phyloP scores from a whole-genome alignment of 1,284 basidiomycete species.

The Rhodotorula glutinis region DNA sequence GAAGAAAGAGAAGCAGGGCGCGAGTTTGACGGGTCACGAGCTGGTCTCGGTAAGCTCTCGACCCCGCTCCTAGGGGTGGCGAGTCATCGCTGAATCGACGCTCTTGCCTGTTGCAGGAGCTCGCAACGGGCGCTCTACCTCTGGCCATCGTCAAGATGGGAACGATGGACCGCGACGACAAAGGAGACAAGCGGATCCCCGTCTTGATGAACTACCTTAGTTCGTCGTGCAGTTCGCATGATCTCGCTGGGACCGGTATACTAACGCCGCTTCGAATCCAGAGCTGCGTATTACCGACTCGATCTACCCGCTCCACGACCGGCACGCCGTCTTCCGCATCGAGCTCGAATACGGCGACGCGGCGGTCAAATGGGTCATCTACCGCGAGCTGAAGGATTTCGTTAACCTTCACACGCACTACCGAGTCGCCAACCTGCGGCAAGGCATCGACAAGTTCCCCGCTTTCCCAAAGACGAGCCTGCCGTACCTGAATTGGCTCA shows the following conservation, averaged over 20 bases:
- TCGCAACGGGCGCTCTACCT: constrained; percentile 35
- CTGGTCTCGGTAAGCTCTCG: constrained; percentile 32
- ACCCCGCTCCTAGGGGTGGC: too few relatives aligned
- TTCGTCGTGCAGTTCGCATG: too few relatives aligned
- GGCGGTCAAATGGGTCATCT: constrained; percentile 86
- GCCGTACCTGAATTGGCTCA: constrained; percentile 76
- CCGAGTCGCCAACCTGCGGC: constrained; percentile 65
- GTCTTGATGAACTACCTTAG: constrained; percentile 73
- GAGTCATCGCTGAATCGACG: too few relatives aligned
- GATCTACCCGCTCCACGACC: constrained; percentile 70
- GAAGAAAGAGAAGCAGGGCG: constrained; percentile 29
- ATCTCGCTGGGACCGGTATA: too few relatives aligned
- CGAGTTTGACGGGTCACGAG: constrained; percentile 34
- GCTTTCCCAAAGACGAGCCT: constrained; percentile 85
- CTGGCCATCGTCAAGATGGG: constrained; percentile 41
- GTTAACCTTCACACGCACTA: constrained; percentile 88
- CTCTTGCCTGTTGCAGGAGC: constrained; percentile 34
- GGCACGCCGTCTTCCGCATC: constrained; percentile 82
- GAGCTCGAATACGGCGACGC: constrained; percentile 91
- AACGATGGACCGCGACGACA: constrained; percentile 40
- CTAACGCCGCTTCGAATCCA: background rate
- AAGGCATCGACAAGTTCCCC: constrained; percentile 60
- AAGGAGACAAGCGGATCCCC: constrained; percentile 40
- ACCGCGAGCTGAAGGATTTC: constrained; percentile 91
- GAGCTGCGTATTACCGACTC: constrained; percentile 79